These are phyloP conservation scores for Trichoderma polysporum DNA, from an alignment of 2,329 filamentous ascomycete genomes.

Conservation along the genomic window DNA sequence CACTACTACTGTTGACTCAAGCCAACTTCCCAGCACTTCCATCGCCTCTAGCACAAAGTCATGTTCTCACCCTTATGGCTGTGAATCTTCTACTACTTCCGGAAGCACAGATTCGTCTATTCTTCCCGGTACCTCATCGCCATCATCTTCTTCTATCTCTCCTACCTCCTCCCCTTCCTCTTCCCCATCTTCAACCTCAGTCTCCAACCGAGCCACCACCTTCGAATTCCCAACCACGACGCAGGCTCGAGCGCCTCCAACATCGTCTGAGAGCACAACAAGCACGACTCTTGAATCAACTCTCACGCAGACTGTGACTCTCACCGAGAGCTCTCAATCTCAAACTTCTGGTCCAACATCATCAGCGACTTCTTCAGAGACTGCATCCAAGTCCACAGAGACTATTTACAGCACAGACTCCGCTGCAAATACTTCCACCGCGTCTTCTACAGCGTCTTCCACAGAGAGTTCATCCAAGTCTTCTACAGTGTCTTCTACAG, in stretches of 20 bases:
- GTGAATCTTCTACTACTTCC: constrained; percentile 6
- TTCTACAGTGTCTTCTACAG: not conserved
- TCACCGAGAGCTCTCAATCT: not conserved
- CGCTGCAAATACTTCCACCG: not conserved
- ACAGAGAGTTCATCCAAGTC: not conserved
- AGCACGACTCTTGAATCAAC: not conserved
- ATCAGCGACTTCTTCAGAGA: not conserved
- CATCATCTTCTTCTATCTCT: not conserved
- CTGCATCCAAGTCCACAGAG: not conserved
- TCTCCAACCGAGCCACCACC: not conserved
- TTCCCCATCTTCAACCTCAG: not conserved
- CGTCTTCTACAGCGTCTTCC: not conserved
- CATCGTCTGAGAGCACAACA: constrained; percentile 2
- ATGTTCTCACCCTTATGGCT: constrained; percentile 21
- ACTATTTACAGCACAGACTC: not conserved
- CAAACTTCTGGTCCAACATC: not conserved
- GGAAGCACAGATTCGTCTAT: constrained; percentile 8
- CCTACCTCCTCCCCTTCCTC: not conserved
- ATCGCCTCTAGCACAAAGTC: not conserved
- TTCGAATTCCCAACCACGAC: not conserved
- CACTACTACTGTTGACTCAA: not conserved
- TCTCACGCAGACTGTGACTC: constrained; percentile 17
- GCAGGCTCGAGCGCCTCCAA: not conserved
- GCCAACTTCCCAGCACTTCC: not conserved
- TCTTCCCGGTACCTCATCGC: not conserved